These are phyloP conservation scores for Skeletonema marinoi DNA, from an alignment of 108 stramenopile genomes.

Conservation along the genomic window DNA sequence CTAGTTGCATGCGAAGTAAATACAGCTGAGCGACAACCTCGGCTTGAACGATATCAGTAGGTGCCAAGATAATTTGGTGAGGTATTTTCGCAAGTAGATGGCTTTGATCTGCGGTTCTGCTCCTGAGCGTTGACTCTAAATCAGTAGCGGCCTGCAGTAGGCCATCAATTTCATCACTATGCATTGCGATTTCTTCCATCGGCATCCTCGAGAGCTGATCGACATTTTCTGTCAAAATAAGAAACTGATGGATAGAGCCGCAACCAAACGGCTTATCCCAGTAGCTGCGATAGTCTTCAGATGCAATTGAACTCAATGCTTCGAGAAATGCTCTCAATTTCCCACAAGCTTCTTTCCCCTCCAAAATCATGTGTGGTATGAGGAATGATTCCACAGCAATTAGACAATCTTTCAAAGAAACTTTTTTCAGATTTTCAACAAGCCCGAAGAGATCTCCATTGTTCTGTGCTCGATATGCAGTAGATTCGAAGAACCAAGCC, in stretches of 20 bases:
- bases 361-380: constrained; percentile 69
- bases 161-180: constrained; percentile 27
- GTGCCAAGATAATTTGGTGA: constrained; percentile 8
- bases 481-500: constrained; percentile 67
- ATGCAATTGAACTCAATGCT: constrained; percentile 10
- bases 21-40: constrained; percentile 19
- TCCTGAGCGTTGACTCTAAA: constrained; percentile 15
- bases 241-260: constrained; percentile 32
- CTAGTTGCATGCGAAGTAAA: constrained; percentile 28
- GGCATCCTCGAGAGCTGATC: constrained; percentile 22
- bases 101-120: neutral
- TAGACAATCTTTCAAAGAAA: constrained; percentile 37
- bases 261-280: constrained; percentile 30
- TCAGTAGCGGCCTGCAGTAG: constrained; percentile 21
- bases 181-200: constrained; percentile 7
- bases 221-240: constrained; percentile 12
- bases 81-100: constrained; percentile 20
- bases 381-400: constrained; percentile 51
- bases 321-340: constrained; percentile 28
- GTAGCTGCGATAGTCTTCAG: constrained; percentile 12
- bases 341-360: constrained; percentile 17
- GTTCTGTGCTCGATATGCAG: constrained; percentile 47
- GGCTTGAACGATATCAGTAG: constrained; percentile 10
- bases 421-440: constrained; percentile 48
- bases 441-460: constrained; percentile 50